Evolutionary conservation across 306 rosid genomes (phyloP).

Genomic region (Arachis hypogaea): DNA sequence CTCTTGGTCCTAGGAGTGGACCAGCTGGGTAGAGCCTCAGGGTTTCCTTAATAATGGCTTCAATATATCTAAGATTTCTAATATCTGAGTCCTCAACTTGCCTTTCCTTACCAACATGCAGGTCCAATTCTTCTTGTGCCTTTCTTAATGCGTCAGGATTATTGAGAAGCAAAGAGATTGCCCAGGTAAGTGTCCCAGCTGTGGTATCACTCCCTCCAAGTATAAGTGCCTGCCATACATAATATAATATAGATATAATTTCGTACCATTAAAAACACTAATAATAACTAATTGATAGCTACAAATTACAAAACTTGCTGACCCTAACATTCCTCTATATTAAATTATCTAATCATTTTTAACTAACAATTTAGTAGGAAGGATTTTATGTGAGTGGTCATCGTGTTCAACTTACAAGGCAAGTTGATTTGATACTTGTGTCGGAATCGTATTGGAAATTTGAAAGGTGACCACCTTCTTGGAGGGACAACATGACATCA

Average conservation of each 20-base stretch:
- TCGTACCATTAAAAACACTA: no score
- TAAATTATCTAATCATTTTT: no score
- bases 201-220: conserved; percentile 62
- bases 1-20: conserved; percentile 56
- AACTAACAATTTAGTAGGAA: no score
- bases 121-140: conserved; percentile 60
- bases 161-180: conserved; percentile 60
- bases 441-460: conserved; percentile 46
- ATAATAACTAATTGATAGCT: no score
- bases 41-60: conserved; percentile 61
- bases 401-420: conserved; percentile 48
- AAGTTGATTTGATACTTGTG: conserved; percentile 61
- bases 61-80: conserved; percentile 44
- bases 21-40: conserved; percentile 61
- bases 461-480: conserved; percentile 44
- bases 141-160: conserved; percentile 41
- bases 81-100: conserved; percentile 58
- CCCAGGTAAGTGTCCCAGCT: conserved; percentile 56
- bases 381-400: no score
- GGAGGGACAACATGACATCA: conserved; percentile 61
- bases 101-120: conserved; percentile 47
- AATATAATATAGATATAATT: no score
- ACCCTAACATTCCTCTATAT: no score
- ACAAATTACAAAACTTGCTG: no score
- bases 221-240: conserved; percentile 44